Conservation (phyloP, 768 basidiomycete genomes). For the Naganishia friedmannii region DNA sequence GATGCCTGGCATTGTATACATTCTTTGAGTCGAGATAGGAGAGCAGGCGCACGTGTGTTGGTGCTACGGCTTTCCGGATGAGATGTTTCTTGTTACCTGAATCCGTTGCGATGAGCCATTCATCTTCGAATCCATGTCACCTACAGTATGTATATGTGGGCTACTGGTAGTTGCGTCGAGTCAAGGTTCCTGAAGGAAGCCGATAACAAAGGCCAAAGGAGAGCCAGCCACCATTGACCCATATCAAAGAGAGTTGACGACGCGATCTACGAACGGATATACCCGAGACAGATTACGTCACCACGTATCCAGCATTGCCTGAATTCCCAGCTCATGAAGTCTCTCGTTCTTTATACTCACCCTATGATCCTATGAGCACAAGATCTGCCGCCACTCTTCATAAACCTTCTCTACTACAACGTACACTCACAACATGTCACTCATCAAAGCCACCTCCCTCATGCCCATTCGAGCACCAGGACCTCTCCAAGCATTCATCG, state of each 20-base stretch:
- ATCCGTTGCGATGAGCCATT: neutral
- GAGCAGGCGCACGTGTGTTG: neutral
- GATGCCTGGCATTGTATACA: neutral
- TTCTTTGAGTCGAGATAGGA: neutral
- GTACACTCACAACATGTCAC: neutral
- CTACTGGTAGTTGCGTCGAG: too few species aligned
- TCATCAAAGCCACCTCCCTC: slow-evolving; percentile 3
- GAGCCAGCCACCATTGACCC: too few species aligned
- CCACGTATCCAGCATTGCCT: too few species aligned
- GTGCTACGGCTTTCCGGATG: neutral
- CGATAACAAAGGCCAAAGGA: too few species aligned
- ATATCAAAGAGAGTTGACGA: too few species aligned
- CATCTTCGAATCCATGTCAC: neutral
- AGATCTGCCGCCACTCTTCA: too few species aligned
- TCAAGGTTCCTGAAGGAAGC: too few species aligned
- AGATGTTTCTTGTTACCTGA: neutral
- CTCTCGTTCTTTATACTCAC: neutral
- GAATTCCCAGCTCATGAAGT: neutral
- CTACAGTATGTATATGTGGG: neutral
- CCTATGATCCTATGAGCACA: neutral
- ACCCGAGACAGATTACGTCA: neutral
- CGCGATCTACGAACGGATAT: too few species aligned
- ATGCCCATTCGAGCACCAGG: slow-evolving; percentile 17
- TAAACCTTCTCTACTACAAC: neutral
- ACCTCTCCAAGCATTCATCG: slow-evolving; percentile 21